Percentiles rank a stretch among this genome's conserved stretches.
These are phyloP conservation scores for Herpetospermum pedunculosum DNA, from an alignment of 306 rosid species.

Conservation along the genomic window DNA sequence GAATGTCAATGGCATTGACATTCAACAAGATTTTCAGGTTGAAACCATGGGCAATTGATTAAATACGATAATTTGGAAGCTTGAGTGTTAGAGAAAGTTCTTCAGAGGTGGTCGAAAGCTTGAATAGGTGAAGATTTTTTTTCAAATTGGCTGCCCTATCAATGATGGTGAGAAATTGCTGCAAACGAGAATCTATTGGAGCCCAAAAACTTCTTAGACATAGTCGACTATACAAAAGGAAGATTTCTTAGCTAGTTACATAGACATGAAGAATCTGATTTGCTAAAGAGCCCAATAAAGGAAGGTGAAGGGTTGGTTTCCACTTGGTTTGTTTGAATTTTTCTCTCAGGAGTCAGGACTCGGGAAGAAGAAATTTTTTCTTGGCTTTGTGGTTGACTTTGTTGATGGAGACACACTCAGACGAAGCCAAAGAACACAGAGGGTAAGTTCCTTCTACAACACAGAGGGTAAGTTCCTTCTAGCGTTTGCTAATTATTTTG, in stretches of 20 bases:
- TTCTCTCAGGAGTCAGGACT: not conserved
- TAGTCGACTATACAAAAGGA: not conserved
- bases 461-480: no score
- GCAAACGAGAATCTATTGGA: not conserved
- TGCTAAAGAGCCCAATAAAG: not conserved
- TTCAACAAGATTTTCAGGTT: not conserved
- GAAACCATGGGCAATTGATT: not conserved
- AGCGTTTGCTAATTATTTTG: not conserved
- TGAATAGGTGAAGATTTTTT: no score
- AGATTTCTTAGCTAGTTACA: not conserved
- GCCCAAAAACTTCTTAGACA: not conserved
- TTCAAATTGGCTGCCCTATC: not conserved
- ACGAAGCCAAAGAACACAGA: not conserved
- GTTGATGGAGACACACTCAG: not conserved
- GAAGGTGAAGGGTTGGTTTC: not conserved
- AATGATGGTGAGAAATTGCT: not conserved
- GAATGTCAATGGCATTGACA: not conserved
- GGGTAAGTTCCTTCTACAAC: not conserved
- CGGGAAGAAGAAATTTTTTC: not conserved
- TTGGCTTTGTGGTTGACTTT: not conserved
- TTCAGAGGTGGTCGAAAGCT: not conserved
- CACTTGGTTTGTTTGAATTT: not conserved
- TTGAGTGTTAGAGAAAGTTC: not conserved
- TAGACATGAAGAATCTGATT: not conserved
- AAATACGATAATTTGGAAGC: not conserved